Base-by-base conservation (phyloP, 192 early-diverging fungal species). In the Dissophora ornata region DNA sequence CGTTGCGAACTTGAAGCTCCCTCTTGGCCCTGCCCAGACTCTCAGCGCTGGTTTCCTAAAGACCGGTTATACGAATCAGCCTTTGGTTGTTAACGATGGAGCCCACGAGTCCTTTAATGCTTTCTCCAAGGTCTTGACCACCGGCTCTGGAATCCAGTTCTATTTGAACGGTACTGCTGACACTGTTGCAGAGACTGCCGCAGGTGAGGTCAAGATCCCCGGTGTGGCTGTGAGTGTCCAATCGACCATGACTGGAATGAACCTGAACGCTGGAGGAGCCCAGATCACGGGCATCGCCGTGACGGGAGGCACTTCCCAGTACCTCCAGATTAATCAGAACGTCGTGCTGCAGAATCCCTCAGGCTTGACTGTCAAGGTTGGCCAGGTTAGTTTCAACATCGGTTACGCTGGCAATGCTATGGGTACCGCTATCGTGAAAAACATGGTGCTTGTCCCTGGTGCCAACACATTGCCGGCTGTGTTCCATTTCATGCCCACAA, bases 181-280 rank as follows among this genome's bases (percentile, higher is more conserved):
- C 46, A 84, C 84, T 49, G 78, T 80, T 29, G 84, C 85, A 19
- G 53, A 69, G 1, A 90, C 89, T 49, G 78, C 89, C 45, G 71
- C 87, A 33, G 89, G 89, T 59, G 45, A 71, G 32, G 79, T 90
- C 36, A 79, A 64, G 12, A 79, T 89, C 38, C 52, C 80, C 24
- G 84, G 83, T 19, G 79, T 90, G 13, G 57, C 80, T 36, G 88
- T 89, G 55, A 74, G 45, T 41, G 84, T 85, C 10, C 55, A 64
- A 28, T 81, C 86, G n/a, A 34, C 56, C 52, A 56, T 90, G 22
- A 57, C 67, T 19, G 89, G 89, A 34, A 79, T 90, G 57, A 83
- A 84, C 53, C 62, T 90, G 44, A 82, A 84, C 59, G 80, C 63
- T 2, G 70, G 81, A 28, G 82, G 82, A 32, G 74, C 85, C 18